Percentiles rank a stretch among this genome's conserved stretches.
These are phyloP conservation scores for Neonectria neomacrospora DNA, from an alignment of 2,329 filamentous ascomycete species.

Conservation along the genomic window DNA sequence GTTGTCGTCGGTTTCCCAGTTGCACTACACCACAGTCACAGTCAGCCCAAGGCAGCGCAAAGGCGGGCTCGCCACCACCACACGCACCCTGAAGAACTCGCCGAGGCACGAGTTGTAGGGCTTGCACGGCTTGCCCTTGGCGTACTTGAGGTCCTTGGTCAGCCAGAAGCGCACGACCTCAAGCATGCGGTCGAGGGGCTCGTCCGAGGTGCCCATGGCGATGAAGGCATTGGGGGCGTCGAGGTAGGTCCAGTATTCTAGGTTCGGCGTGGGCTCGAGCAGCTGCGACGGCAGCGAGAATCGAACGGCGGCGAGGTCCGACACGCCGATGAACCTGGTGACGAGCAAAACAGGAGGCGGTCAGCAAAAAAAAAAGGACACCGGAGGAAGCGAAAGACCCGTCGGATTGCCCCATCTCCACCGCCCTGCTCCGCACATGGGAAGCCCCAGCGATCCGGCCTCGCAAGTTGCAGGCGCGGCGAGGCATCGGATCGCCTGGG, in stretches of 20 bases:
- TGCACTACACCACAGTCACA: conserved; percentile 70
- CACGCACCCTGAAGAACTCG: conserved; percentile 91
- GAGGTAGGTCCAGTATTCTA: conserved; percentile 99
- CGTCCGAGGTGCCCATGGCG: conserved; percentile 86
- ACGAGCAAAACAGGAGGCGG: conserved; percentile 27
- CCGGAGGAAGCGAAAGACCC: neutral
- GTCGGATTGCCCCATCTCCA: conserved; percentile 24
- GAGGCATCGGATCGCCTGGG: conserved; percentile 29
- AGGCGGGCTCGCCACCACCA: neutral
- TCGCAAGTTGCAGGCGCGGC: conserved; percentile 27
- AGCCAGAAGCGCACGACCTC: conserved; percentile 98
- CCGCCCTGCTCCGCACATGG: conserved; percentile 28
- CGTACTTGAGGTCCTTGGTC: conserved; percentile 98
- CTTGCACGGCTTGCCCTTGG: conserved; percentile 98
- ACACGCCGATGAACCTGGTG: conserved; percentile 89
- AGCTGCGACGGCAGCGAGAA: conserved; percentile 97
- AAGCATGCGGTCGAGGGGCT: conserved; percentile 92
- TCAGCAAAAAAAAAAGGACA: conserved; percentile 42
- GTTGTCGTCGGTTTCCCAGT: conserved; percentile 91
- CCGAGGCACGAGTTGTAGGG: conserved; percentile 97
- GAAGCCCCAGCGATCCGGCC: conserved; percentile 28
- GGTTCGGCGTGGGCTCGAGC: conserved; percentile 93
- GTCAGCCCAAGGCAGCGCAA: neutral
- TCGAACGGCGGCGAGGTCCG: conserved; percentile 93
- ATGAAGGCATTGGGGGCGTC: conserved; percentile 92